phyloP scores from a whole-genome alignment of 306 rosid species.

The Rosa persica region DNA sequence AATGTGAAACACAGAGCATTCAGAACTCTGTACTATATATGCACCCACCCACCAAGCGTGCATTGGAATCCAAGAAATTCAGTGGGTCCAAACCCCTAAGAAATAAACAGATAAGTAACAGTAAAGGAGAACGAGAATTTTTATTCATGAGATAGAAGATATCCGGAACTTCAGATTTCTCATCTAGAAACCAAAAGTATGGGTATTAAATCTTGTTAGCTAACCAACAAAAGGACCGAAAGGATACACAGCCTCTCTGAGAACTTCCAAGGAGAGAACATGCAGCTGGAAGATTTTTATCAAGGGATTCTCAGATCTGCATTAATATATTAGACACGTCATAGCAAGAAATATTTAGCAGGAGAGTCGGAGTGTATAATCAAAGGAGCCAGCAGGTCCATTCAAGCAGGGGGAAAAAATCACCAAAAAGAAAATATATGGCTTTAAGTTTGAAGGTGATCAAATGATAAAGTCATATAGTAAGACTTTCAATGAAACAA shows the following conservation, averaged over 20 bases:
- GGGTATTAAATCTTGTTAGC: slow-evolving; percentile 21
- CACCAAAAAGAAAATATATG: neutral
- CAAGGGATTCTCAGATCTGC: slow-evolving; percentile 69
- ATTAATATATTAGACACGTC: slow-evolving; percentile 29
- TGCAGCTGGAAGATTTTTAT: slow-evolving; percentile 68
- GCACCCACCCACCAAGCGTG: slow-evolving; percentile 3
- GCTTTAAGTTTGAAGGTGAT: neutral
- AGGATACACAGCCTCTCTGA: slow-evolving; percentile 99
- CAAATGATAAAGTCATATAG: neutral
- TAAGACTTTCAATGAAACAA: neutral
- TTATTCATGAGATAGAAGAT: slow-evolving; percentile 1
- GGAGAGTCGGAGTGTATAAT: slow-evolving; percentile 9
- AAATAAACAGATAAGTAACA: slow-evolving; percentile 14
- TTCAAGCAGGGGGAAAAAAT: slow-evolving; percentile 7
- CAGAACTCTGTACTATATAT: neutral
- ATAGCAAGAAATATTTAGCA: slow-evolving; percentile 10
- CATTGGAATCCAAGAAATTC: slow-evolving; percentile 15
- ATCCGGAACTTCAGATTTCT: neutral
- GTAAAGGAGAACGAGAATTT: neutral
- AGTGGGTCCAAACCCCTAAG: slow-evolving; percentile 13
- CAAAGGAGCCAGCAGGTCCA: slow-evolving; percentile 12
- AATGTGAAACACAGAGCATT: slow-evolving; percentile 4
- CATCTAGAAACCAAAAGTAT: neutral
- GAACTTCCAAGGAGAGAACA: slow-evolving; percentile 79
- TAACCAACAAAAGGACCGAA: slow-evolving; percentile 25